Evolutionary conservation across 257 asterid genomes (phyloP).

Genomic region (Jasminum sambac): DNA sequence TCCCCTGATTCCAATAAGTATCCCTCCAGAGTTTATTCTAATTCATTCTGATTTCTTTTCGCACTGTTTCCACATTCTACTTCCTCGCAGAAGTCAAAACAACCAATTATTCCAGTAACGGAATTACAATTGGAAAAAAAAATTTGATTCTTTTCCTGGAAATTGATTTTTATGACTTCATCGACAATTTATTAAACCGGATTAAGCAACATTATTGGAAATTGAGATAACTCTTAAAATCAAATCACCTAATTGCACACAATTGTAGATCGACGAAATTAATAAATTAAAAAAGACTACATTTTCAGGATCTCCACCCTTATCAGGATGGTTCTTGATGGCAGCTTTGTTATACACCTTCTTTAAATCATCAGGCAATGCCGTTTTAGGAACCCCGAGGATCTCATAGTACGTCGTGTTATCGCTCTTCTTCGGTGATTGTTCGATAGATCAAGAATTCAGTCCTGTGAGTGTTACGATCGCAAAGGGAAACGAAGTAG

Average conservation of each 20-base stretch:
- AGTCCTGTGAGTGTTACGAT: background rate
- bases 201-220: background rate
- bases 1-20: background rate
- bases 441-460: background rate
- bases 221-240: background rate
- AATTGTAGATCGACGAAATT: background rate
- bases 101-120: background rate
- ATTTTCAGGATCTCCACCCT: slow-evolving; percentile 70
- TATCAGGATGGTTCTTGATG: slow-evolving; percentile 62
- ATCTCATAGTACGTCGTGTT: slow-evolving; percentile 45
- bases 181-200: background rate
- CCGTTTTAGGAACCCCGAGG: slow-evolving; percentile 49
- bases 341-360: slow-evolving; percentile 62
- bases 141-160: no score
- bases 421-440: slow-evolving; percentile 51
- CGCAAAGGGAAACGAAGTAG: no score
- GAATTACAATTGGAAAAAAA: background rate
- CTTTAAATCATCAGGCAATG: slow-evolving; percentile 50
- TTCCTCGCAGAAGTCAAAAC: background rate
- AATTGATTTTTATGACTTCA: no score
- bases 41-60: background rate
- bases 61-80: background rate
- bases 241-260: background rate
- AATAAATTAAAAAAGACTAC: slow-evolving; percentile 13
- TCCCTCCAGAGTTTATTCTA: background rate